phyloP scores from a whole-genome alignment of 805 yeast species.

The Candida namnaoensis region DNA sequence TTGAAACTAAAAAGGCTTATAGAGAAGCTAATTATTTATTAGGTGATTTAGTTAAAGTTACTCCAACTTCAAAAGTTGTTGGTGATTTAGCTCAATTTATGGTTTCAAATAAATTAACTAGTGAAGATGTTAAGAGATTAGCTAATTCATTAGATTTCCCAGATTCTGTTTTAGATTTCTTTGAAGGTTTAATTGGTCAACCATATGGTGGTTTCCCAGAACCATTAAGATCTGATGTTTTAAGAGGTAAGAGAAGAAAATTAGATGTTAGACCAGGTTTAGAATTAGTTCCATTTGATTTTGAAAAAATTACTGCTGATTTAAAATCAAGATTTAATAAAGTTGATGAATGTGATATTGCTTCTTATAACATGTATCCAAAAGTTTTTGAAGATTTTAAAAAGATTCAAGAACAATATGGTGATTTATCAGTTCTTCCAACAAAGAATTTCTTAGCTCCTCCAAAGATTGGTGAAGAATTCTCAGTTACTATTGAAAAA shows the following conservation, averaged over 20 bases:
- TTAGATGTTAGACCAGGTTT: constrained; percentile 89
- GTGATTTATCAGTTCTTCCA: constrained; percentile 92
- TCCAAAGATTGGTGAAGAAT: constrained; percentile 81
- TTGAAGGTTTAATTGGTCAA: constrained; percentile 98
- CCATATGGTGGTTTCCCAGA: constrained; percentile 99
- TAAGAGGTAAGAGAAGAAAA: constrained; percentile 88
- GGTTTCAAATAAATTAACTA: constrained; percentile 87
- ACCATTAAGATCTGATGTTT: constrained; percentile 87
- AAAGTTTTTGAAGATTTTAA: constrained; percentile 89
- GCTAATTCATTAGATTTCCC: constrained; percentile 97
- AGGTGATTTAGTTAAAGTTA: constrained; percentile 97
- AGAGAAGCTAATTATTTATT: constrained; percentile 82
- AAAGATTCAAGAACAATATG: constrained; percentile 65
- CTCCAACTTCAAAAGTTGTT: constrained; percentile 99
- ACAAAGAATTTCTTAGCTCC: constrained; percentile 86
- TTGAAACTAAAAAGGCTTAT: constrained; percentile 90
- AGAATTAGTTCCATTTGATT: constrained; percentile 76
- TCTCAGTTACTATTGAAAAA: constrained; percentile 81
- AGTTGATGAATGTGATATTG: constrained; percentile 81
- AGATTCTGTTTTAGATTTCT: constrained; percentile 94
- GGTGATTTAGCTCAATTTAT: constrained; percentile 99
- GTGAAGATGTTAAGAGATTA: constrained; percentile 79
- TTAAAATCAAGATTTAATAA: constrained; percentile 70
- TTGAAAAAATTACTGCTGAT: constrained; percentile 63
- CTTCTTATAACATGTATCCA: constrained; percentile 96